Evolutionary conservation across 495 filamentous ascomycete species (phyloP), one percentile per base, ranked within the genome.

Genomic region (Penicillium daleae): DNA sequence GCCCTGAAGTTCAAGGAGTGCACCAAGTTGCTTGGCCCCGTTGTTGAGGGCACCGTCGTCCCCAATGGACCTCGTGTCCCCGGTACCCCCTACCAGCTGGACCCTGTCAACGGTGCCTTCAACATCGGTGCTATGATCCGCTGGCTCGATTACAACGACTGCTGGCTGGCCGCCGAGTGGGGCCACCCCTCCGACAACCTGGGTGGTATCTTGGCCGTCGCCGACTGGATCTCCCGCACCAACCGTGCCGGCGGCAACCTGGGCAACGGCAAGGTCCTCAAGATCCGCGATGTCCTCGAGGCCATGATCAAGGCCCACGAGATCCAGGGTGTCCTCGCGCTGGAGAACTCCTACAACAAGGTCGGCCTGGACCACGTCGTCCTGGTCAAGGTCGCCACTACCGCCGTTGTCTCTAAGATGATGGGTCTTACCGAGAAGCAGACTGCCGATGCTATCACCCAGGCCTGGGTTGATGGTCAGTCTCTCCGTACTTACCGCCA

Each of bases 131-230:
- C 96, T 64, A 96, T 95, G 88, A 97, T 99, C 78, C 85, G 95
- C 66, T 99, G 95, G 95, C 86, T 99, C 57, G 95, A 99, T 78
- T 99, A 97, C 86, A 99, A 99, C 74, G 95, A 99, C 84, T 98
- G 95, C 85, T 99, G 95, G 96, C 82, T 99, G 59, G 95, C 95
- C 17, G 95, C 95, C 58, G 95, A 99, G 81, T 99, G 95, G 95
- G 95, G 95, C 49, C 95, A 99, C 72, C 95, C 94, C 49, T 96
- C 92, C 3, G 94, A 98, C 82, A 98, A 98, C 82, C 79, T 98
- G 58, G 94, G 94, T 57, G 94, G 92, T 74, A 98, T 98, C 68
- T 84, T 99, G 35, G 92, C 95, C 39, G 93, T 97, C 40, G 93
- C 95, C 29, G 95, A 99, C 81, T 99, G 96, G 96, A 87, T 96